Conservation (phyloP, 441 rosid species). For the Brassica hybrid region DNA sequence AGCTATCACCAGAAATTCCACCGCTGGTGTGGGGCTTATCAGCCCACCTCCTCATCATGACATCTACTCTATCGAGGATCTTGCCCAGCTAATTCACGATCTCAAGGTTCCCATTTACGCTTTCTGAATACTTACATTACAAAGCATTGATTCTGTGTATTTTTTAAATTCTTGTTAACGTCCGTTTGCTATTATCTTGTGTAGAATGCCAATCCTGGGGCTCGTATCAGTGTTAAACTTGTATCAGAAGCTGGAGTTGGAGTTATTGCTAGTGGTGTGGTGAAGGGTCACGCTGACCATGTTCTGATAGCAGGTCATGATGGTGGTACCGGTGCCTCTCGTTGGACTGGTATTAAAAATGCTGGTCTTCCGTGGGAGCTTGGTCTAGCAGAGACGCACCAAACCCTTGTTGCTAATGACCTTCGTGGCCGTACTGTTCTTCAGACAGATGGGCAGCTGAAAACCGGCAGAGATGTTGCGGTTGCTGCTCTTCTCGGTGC, state of each 20-base stretch:
- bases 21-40: conserved; percentile 99
- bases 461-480: conserved; percentile 99
- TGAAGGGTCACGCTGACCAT: conserved; percentile 99
- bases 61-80: conserved; percentile 99
- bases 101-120: conserved; percentile 73
- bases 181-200: conserved; percentile 16
- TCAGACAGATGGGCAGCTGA: conserved; percentile 99
- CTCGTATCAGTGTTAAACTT: conserved; percentile 95
- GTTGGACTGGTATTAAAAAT: conserved; percentile 99
- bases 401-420: conserved; percentile 99
- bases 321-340: conserved; percentile 99
- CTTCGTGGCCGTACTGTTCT: conserved; percentile 98
- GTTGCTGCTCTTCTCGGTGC: conserved; percentile 99
- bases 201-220: conserved; percentile 96
- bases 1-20: conserved; percentile 96
- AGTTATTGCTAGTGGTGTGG: conserved; percentile 99
- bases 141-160: neutral
- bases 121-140: neutral
- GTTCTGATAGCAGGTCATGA: conserved; percentile 98
- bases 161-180: neutral
- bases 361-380: conserved; percentile 99
- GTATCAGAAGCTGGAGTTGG: conserved; percentile 99
- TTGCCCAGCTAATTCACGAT: conserved; percentile 98
- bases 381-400: conserved; percentile 99
- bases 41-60: conserved; percentile 99